Percentiles rank a stretch among this genome's conserved stretches.
These are phyloP conservation scores for Tephrocybe sp. DNA, from an alignment of 768 basidiomycete genomes.

Conservation along the genomic window DNA sequence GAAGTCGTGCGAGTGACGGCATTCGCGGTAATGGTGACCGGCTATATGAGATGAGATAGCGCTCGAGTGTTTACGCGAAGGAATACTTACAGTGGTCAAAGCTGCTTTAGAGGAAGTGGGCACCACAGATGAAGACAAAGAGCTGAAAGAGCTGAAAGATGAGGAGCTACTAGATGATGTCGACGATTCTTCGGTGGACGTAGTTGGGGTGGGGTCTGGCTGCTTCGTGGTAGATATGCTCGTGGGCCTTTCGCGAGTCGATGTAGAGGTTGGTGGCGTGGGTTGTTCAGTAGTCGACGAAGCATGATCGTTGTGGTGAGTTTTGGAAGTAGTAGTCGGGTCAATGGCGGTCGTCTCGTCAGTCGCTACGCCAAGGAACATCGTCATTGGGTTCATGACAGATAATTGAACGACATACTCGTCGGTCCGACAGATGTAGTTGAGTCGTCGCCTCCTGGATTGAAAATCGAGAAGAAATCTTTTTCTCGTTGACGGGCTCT, in stretches of 20 bases:
- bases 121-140: slow-evolving; percentile 7
- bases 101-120: slow-evolving; percentile 7
- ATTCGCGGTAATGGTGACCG: slow-evolving; percentile 13
- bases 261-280: not conserved
- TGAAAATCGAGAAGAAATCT: not conserved
- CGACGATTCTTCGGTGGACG: not conserved
- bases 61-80: not conserved
- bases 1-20: slow-evolving; percentile 19
- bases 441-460: not conserved
- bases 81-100: slow-evolving; percentile 13
- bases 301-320: not conserved
- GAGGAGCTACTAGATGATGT: not conserved
- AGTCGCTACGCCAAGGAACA: not conserved
- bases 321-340: not conserved
- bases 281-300: not conserved
- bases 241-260: not conserved
- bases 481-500: slow-evolving; percentile 23
- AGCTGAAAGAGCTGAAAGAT: slow-evolving; percentile 1
- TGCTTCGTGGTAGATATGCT: not conserved
- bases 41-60: slow-evolving; percentile 12
- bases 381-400: not conserved
- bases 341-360: not conserved
- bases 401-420: not conserved
- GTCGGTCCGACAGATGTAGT: not conserved
- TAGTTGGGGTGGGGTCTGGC: not conserved